These are phyloP conservation scores for Penicillium sp. DNA, from an alignment of 2,329 filamentous ascomycete genomes.

Conservation along the genomic window DNA sequence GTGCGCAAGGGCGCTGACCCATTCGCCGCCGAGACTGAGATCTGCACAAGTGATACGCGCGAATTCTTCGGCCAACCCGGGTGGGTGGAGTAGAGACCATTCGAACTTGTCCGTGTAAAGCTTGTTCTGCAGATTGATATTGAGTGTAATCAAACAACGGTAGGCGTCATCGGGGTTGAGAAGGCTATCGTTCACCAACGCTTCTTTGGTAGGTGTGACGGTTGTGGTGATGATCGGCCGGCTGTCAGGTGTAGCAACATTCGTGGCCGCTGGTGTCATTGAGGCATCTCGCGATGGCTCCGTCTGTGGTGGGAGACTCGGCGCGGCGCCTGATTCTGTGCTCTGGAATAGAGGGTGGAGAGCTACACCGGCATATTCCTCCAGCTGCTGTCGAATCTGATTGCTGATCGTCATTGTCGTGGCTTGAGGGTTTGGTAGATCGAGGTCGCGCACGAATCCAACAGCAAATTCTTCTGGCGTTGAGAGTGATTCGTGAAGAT, in stretches of 20 bases:
- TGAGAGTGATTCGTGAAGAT: conserved; percentile 88
- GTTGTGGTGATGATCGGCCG: conserved; percentile 19
- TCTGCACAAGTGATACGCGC: conserved; percentile 92
- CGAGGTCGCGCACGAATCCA: conserved; percentile 85
- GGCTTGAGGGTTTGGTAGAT: conserved; percentile 73
- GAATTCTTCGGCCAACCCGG: conserved; percentile 88
- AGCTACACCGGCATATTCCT: conserved; percentile 93
- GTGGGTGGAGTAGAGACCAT: conserved; percentile 91
- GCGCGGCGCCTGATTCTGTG: conserved; percentile 27
- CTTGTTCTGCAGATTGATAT: conserved; percentile 86
- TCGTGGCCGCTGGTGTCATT: conserved; percentile 53
- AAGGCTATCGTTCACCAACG: conserved; percentile 65
- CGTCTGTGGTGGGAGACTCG: conserved; percentile 28
- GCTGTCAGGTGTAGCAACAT: conserved; percentile 61
- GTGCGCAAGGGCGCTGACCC: conserved; percentile 91
- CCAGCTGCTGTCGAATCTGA: conserved; percentile 90
- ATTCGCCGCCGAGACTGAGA: conserved; percentile 84
- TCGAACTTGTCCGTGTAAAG: conserved; percentile 97
- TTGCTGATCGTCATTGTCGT: conserved; percentile 82
- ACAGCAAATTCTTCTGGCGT: conserved; percentile 97
- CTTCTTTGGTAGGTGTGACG: conserved; percentile 36
- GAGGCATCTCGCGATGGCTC: conserved; percentile 55
- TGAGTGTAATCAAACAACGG: conserved; percentile 86
- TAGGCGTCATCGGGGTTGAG: conserved; percentile 93
- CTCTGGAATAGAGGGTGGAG: conserved; percentile 86